phyloP scores from a whole-genome alignment of 352 stramenopile species.

The Peronospora farinosa region DNA sequence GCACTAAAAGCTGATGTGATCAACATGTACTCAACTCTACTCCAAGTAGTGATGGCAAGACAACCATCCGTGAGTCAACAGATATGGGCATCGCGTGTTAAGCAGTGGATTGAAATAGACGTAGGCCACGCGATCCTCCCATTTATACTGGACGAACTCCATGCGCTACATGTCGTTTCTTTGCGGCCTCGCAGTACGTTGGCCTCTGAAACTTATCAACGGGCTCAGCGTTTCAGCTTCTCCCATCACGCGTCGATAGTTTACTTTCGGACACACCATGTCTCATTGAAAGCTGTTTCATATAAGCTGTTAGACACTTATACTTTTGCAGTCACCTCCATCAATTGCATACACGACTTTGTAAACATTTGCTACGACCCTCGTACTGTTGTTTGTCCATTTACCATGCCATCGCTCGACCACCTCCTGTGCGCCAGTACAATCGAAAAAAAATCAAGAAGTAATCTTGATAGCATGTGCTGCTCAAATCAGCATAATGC shows the following conservation, averaged over 20 bases:
- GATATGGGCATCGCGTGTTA: background rate
- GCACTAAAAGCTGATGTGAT: no score
- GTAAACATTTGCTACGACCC: background rate
- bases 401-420: conserved; percentile 18
- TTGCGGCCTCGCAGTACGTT: background rate
- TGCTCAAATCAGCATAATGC: background rate
- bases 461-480: background rate
- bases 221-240: conserved; percentile 24
- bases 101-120: background rate
- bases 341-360: background rate
- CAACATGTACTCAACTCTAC: no score
- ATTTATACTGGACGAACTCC: background rate
- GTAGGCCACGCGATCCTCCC: background rate
- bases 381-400: background rate
- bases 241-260: conserved; percentile 3
- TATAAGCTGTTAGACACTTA: conserved; percentile 2
- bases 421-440: conserved; percentile 12
- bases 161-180: background rate
- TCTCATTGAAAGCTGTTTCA: conserved; percentile 4
- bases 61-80: background rate
- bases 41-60: no score
- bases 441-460: background rate
- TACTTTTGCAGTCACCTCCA: conserved; percentile 9
- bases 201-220: conserved; percentile 22
- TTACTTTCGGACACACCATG: conserved; percentile 12